A percentile compares a stretch with the other conserved stretches of the same genome.
Conservation (phyloP, 2,329 filamentous ascomycete genomes). For the Diplodia scrobiculata region DNA sequence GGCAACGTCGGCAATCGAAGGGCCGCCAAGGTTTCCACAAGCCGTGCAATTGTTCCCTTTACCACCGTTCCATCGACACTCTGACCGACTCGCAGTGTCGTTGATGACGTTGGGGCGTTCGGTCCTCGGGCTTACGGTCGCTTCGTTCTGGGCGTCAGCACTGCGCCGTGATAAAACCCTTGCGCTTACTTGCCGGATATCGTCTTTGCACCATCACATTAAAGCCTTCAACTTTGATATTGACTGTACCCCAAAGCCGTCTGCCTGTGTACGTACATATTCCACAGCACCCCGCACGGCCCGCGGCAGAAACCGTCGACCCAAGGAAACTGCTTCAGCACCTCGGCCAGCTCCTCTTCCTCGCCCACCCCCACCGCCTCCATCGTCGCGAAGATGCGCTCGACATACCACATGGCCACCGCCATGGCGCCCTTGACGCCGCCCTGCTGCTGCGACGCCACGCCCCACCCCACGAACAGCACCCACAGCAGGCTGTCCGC, state of each 20-base stretch:
- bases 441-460: background rate
- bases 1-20: background rate
- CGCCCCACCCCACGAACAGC: conserved; percentile 2
- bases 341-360: background rate
- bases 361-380: background rate
- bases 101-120: too few species aligned
- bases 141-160: background rate
- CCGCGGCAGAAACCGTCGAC: background rate
- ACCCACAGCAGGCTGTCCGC: background rate
- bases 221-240: background rate
- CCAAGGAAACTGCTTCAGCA: background rate
- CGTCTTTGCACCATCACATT: too few species aligned
- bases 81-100: too few species aligned
- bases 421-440: background rate
- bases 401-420: background rate
- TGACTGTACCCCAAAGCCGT: background rate
- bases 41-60: background rate
- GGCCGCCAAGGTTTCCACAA: background rate
- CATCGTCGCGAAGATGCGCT: background rate
- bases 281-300: background rate
- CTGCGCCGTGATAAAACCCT: background rate
- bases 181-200: background rate
- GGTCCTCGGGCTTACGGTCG: too few species aligned
- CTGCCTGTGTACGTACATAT: background rate
- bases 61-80: too few species aligned